These are phyloP conservation scores for Tulasnella sp. DNA, from an alignment of 768 basidiomycete species.

Conservation along the genomic window DNA sequence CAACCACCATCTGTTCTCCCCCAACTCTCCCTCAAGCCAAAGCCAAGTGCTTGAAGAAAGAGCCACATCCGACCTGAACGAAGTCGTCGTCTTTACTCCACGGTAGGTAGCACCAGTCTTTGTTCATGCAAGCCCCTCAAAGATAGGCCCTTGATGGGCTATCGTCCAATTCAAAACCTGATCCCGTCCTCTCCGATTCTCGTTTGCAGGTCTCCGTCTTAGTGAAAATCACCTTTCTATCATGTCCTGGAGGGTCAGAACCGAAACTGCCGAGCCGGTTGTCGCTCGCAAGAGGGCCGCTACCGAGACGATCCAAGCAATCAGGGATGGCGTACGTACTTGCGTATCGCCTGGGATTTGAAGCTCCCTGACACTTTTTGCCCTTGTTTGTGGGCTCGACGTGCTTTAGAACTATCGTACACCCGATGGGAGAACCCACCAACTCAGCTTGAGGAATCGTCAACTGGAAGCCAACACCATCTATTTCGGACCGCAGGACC, in stretches of 20 bases:
- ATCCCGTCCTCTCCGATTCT: not conserved
- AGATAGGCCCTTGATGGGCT: not conserved
- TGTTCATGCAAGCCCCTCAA: not conserved
- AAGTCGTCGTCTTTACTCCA: not conserved
- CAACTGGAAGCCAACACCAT: slow-evolving; percentile 1
- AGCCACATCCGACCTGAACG: not conserved
- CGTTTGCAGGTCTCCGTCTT: not conserved
- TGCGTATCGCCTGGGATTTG: not conserved
- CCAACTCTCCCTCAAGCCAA: not conserved
- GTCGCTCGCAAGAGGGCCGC: not conserved
- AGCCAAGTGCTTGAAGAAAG: not conserved
- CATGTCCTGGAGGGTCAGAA: not conserved
- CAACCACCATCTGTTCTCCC: not conserved
- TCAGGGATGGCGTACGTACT: slow-evolving; percentile 1
- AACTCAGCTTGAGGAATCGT: not conserved
- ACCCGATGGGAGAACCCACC: not conserved
- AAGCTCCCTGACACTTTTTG: not conserved
- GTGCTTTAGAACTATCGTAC: slow-evolving; percentile 12
- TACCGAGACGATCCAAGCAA: not conserved
- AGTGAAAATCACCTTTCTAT: not conserved
- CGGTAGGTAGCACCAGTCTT: not conserved
- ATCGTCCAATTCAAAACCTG: not conserved
- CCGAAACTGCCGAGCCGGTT: not conserved
- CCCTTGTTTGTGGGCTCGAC: not conserved
- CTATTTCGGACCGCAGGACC: slow-evolving; percentile 17